Base-by-base conservation (phyloP, 2,329 filamentous ascomycete species). In the Colletotrichum lindemuthianum region DNA sequence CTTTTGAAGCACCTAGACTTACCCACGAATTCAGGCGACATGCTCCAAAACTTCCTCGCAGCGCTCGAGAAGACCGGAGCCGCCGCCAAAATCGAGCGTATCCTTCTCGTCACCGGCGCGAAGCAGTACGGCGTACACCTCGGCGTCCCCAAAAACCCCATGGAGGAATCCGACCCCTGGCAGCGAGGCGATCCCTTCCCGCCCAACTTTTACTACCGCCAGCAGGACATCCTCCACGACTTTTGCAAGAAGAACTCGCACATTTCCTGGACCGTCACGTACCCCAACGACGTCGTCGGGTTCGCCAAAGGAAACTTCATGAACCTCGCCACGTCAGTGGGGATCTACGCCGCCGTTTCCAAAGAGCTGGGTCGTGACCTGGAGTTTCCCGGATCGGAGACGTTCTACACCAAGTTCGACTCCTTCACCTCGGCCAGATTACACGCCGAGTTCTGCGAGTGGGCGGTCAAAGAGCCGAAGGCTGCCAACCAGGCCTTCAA, bases 71-170 rank as follows among this genome's bases (percentile, higher is more conserved):
- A 77, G 13, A 81, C 77, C 2, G 79, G 78, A 0, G 77, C 77
- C 4, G 72, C 74, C 40, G 74, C 75, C 49, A 72, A 75, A 11
- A 68, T 85, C 49, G 82, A 83, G 67, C 76, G 79, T n/a, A 75
- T 86, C 60, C 70, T 85, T 24, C 74, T 86, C 9, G 80, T 82
- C 6, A 81, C 77, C 0, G 83, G 83, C 1, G 71, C 76, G 40
- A 86, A 86, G 68, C 82, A 86, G 57, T 86, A 85, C 68, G 81
- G 82, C 32, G 81, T 85, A 3, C 84, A 86, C 65, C 75, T 84
- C 2, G 82, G 83, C 8, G 37, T 40, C 9, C 71, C 75, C 12
- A 84, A 84, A 64, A 77, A 78, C 65, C 83, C 82, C 1, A 78
- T 85, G 74, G 68, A 76, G 10, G 82, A 86, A 69, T 72, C 75